Percentiles rank a stretch among this genome's conserved stretches.
phyloP scores from a whole-genome alignment of 78 protist genomes.

The Cyanophora paradoxa region DNA sequence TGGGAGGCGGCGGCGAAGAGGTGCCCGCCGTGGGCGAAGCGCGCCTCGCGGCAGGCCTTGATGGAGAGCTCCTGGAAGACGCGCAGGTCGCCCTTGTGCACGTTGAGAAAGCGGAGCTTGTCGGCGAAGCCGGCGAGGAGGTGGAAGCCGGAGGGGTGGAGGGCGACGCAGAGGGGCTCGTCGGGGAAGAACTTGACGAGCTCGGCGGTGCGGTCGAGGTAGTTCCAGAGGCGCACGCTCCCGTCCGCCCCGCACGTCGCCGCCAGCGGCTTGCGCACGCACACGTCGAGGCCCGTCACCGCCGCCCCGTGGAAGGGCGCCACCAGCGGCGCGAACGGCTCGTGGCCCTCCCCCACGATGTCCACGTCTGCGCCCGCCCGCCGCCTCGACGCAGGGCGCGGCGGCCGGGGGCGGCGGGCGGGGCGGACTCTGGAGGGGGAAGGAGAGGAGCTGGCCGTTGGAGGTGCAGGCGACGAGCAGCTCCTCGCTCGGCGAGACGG shows the following conservation, averaged over 20 bases:
- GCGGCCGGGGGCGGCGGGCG: too few relatives aligned
- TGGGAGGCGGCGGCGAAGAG: constrained; percentile 10
- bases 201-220: constrained; percentile 16
- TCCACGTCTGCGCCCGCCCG: constrained; percentile 32
- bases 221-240: constrained; percentile 30
- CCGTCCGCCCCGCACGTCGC: constrained; percentile 31
- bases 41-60: constrained; percentile 10
- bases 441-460: constrained; percentile 15
- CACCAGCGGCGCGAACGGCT: background rate
- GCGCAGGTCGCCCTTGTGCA: background rate
- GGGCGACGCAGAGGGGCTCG: background rate
- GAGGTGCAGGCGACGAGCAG: constrained; percentile 1
- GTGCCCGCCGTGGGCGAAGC: constrained; percentile 28
- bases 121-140: constrained; percentile 15
- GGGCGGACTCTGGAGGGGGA: too few relatives aligned
- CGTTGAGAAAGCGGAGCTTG: constrained; percentile 13
- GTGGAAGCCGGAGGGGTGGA: constrained; percentile 34
- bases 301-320: constrained; percentile 5
- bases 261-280: constrained; percentile 23
- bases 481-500: constrained; percentile 37
- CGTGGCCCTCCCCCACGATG: constrained; percentile 13
- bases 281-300: constrained; percentile 11
- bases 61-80: constrained; percentile 9
- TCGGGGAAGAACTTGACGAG: background rate
- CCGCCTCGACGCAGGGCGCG: too few relatives aligned